These are phyloP conservation scores for Penicillium sp. DNA, from an alignment of 2,329 filamentous ascomycete genomes.

Conservation along the genomic window DNA sequence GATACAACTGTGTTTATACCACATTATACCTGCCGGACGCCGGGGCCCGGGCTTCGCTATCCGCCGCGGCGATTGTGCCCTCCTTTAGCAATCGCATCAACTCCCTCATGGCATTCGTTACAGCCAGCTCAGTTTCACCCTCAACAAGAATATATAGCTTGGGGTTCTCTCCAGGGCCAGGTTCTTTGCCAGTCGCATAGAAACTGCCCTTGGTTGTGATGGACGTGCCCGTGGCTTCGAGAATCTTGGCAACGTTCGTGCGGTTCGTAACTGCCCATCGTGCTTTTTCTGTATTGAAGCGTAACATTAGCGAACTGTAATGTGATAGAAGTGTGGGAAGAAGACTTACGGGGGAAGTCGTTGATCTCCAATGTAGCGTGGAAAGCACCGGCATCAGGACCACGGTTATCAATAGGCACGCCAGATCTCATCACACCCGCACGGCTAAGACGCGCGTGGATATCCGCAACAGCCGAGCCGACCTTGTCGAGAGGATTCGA, in stretches of 20 bases:
- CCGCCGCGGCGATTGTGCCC: slow-evolving; percentile 85
- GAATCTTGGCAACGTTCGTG: slow-evolving; percentile 97
- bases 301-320: slow-evolving; percentile 11
- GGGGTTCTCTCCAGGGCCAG: slow-evolving; percentile 74
- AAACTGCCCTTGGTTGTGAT: slow-evolving; percentile 98
- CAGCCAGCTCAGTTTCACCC: slow-evolving; percentile 91
- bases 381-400: slow-evolving; percentile 93
- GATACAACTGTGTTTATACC: slow-evolving; percentile 54
- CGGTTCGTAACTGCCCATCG: slow-evolving; percentile 98
- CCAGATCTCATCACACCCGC: slow-evolving; percentile 88
- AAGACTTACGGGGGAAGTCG: slow-evolving; percentile 79
- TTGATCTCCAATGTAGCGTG: slow-evolving; percentile 99
- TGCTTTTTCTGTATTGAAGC: slow-evolving; percentile 71
- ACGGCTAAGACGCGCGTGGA: slow-evolving; percentile 87
- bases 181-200: slow-evolving; percentile 81
- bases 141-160: slow-evolving; percentile 98
- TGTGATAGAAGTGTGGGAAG: not conserved
- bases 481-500: slow-evolving; percentile 79
- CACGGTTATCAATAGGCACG: slow-evolving; percentile 97
- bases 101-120: slow-evolving; percentile 88
- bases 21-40: slow-evolving; percentile 86
- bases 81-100: slow-evolving; percentile 86
- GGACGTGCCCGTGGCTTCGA: slow-evolving; percentile 90
- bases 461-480: slow-evolving; percentile 85
- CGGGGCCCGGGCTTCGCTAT: slow-evolving; percentile 80